phyloP scores from a whole-genome alignment of 345 rosid genomes.

The Melaleuca alternifolia region DNA sequence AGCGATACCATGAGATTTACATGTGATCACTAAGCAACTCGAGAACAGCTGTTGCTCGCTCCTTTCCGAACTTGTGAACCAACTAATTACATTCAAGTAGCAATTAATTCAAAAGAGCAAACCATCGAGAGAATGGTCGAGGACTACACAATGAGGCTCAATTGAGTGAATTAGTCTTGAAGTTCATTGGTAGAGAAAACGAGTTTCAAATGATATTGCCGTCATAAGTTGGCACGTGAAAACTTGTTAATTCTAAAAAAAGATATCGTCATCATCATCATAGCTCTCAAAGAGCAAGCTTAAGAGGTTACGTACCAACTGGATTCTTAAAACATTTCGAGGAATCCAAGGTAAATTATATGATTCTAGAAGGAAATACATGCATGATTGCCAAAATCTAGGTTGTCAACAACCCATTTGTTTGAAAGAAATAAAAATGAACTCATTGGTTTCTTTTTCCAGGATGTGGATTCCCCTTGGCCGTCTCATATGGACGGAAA shows the following conservation, averaged over 20 bases:
- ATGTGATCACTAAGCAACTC: neutral
- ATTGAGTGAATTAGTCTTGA: neutral
- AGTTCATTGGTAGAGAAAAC: neutral
- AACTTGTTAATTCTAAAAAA: neutral
- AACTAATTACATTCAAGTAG: neutral
- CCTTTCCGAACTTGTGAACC: neutral
- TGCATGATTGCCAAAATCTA: neutral
- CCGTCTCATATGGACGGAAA: neutral
- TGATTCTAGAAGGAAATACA: neutral
- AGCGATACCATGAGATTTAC: neutral
- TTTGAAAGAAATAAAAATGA: neutral
- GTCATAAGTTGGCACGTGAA: neutral
- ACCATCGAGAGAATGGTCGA: neutral
- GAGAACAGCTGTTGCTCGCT: neutral
- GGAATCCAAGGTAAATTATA: neutral
- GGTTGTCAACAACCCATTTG: neutral
- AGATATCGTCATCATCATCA: neutral
- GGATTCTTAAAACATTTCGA: neutral
- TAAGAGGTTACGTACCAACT: neutral
- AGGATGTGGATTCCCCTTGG: neutral
- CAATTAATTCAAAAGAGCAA: neutral
- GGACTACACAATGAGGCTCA: neutral
- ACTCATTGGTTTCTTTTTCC: neutral
- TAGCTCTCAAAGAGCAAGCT: neutral
- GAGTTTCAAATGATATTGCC: neutral